phyloP scores from a whole-genome alignment of 2,329 filamentous ascomycete genomes.

The Calcarisporium arbuscula region DNA sequence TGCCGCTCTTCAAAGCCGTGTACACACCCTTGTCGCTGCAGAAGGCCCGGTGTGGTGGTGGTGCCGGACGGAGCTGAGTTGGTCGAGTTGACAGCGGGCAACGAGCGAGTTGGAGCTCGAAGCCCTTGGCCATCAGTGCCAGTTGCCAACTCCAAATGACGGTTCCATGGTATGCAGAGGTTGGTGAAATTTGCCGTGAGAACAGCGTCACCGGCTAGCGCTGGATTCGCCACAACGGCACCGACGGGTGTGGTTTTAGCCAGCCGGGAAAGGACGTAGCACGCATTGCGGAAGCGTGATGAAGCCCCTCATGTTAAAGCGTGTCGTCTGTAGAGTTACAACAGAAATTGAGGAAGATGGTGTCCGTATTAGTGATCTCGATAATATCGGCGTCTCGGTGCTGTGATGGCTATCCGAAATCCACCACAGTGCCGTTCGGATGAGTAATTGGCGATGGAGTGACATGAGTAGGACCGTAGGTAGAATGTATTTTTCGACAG shows the following conservation, averaged over 20 bases:
- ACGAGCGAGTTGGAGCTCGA: constrained; percentile 50
- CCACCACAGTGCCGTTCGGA: constrained; percentile 33
- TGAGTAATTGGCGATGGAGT: constrained; percentile 27
- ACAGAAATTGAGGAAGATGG: constrained; percentile 57
- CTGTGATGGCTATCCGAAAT: constrained; percentile 52
- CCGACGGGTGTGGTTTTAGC: constrained; percentile 50
- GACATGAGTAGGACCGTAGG: constrained; percentile 35
- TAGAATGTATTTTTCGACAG: constrained; percentile 30
- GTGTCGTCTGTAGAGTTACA: constrained; percentile 52
- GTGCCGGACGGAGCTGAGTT: constrained; percentile 2
- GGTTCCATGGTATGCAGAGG: constrained; percentile 53
- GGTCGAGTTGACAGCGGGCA: constrained; percentile 26
- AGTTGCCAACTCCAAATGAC: constrained; percentile 62
- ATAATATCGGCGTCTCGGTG: constrained; percentile 42
- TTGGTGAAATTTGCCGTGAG: constrained; percentile 48
- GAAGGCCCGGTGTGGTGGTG: constrained; percentile 25
- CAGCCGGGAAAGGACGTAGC: constrained; percentile 50
- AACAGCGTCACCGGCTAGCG: constrained; percentile 40
- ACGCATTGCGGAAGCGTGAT: constrained; percentile 53
- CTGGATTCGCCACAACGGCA: constrained; percentile 55
- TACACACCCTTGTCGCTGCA: constrained; percentile 39
- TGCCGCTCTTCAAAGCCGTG: constrained; percentile 38
- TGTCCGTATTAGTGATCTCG: constrained; percentile 56
- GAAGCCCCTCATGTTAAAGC: too few relatives aligned
- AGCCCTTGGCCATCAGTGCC: constrained; percentile 56